Evolutionary conservation across 768 basidiomycete genomes (phyloP).

Genomic region (Trametes meyenii): DNA sequence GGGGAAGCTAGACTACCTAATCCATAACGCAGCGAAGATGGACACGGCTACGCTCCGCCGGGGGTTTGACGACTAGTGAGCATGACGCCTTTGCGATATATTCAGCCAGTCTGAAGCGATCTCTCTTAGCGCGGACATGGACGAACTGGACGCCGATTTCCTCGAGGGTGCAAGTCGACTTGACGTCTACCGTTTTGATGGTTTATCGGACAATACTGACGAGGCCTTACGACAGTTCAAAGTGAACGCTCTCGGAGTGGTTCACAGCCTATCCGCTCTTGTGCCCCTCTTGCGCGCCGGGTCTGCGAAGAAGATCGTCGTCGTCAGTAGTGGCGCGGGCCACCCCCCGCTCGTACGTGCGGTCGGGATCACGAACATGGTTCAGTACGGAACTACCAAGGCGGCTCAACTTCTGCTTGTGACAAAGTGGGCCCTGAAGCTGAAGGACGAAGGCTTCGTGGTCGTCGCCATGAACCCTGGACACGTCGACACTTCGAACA

Average conservation of each 20-base stretch:
- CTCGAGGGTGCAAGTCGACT: slow-evolving; percentile 14
- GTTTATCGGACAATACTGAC: neutral
- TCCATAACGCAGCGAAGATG: slow-evolving; percentile 4
- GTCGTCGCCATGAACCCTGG: slow-evolving; percentile 8
- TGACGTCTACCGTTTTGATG: neutral
- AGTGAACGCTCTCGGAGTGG: slow-evolving; percentile 40
- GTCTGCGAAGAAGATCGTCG: slow-evolving; percentile 38
- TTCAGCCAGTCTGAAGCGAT: neutral
- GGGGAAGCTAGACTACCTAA: slow-evolving; percentile 1
- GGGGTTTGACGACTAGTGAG: slow-evolving; percentile 9
- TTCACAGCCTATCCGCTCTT: slow-evolving; percentile 41
- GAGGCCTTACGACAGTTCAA: slow-evolving; percentile 27
- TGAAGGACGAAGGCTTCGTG: slow-evolving; percentile 28
- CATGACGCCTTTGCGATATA: neutral
- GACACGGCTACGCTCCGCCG: neutral
- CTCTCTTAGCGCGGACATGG: neutral
- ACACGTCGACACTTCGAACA: neutral
- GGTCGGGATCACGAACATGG: slow-evolving; percentile 2
- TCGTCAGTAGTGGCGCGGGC: slow-evolving; percentile 37
- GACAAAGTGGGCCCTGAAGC: slow-evolving; percentile 39
- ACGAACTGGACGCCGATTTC: slow-evolving; percentile 15
- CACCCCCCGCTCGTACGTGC: slow-evolving; percentile 25
- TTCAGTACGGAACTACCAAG: slow-evolving; percentile 41
- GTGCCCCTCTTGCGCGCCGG: slow-evolving; percentile 41
- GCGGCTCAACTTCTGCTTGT: slow-evolving; percentile 40